Base-by-base conservation (phyloP, 768 basidiomycete genomes). In the Infundibulicybe gibba region DNA sequence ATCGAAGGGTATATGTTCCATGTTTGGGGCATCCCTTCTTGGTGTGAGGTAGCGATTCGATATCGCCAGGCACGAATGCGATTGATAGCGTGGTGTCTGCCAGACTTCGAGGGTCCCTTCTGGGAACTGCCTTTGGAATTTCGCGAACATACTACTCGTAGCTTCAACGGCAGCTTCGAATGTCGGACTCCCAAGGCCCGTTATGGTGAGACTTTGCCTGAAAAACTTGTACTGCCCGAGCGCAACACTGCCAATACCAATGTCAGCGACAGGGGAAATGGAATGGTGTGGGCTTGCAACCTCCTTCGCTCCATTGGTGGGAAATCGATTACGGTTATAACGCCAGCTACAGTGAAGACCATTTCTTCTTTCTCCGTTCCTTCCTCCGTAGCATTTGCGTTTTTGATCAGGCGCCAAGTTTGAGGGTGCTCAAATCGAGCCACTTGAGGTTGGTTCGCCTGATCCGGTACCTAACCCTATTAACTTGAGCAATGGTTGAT, bases 1-100 rank as follows among this genome's bases (percentile, higher is more conserved):
- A 10, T 14, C n/a, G 45, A 46, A 46, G 8, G 19, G 45, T 17
- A 46, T 46, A n/a, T 46, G 45, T 4, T n/a, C 19, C 37, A 40
- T 40, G 11, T 46, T 20, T 3, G 45, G 37, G 9, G 45, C 45
- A 15, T 43, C 31, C 19, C 20, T 32, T 41, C 19, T 15, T 14
- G 25, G 12, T 46, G 17, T 32, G 21, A 17, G 1, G 17, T 31
- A 37, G 44, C 25, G 31, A 37, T 40, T n/a, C 39, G 45, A 25
- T 17, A 31, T 39, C 15, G 30, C 13, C 12, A 25, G 10, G 3
- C 4, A 14, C 3, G 10, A 10, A 3, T 4, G 4, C 3, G 35
- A 10, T 25, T 25, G 3, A 8, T 8, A 4, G 3, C 8, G 4
- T 19, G 3, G 14, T 14, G 17, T 10, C 3, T 10, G 4, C 35